Base-by-base conservation (phyloP, 129 eudicot genomes). In the Flaveria ramosissima region DNA sequence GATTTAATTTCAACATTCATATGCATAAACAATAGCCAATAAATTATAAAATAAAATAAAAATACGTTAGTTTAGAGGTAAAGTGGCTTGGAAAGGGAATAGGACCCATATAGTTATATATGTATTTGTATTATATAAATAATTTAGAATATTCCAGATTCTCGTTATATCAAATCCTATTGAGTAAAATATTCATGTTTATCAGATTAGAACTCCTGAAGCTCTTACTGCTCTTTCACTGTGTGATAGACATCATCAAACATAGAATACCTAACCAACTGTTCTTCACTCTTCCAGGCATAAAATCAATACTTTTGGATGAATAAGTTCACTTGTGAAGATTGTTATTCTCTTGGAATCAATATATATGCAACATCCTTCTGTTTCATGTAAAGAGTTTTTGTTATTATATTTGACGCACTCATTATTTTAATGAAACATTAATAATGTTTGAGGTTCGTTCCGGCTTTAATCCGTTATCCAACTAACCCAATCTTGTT, bases 11-110 rank as follows among this genome's bases (percentile, higher is more conserved):
- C 39, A 47, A 65, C 36, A 51, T 7, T 41, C 43, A 41, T 41
- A 73, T 74, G 69, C 60, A 39, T 24, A 60, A 60, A 26, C 32
- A 74, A 26, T 5, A 39, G 52, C 53, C 53, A 72, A 20, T 53
- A 72, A 36, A 39, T 2, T 6, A 36, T 59, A 57, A n/a, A 53
- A 13, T 21, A 7, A 15, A 39, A 15, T 27, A 27, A 60, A 4
- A 24, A 20, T 12, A 23, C 19, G 15, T 42, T 20, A 73, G 66
- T 21, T 15, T 21, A 57, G 41, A 36, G 17, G 5, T 17, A 17
- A 72, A 36, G 66, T 32, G 6, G 39, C 36, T 52, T 19, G 36
- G 77, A 19, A 72, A 56, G 21, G 19, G 14, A 55, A 56, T 19
- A 26, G 3, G 77, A 55, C 6, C 62, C 62, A 69, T 57, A 11